phyloP scores from a whole-genome alignment of 2,329 filamentous ascomycete species.

The Zymoseptoria pseudotritici region DNA sequence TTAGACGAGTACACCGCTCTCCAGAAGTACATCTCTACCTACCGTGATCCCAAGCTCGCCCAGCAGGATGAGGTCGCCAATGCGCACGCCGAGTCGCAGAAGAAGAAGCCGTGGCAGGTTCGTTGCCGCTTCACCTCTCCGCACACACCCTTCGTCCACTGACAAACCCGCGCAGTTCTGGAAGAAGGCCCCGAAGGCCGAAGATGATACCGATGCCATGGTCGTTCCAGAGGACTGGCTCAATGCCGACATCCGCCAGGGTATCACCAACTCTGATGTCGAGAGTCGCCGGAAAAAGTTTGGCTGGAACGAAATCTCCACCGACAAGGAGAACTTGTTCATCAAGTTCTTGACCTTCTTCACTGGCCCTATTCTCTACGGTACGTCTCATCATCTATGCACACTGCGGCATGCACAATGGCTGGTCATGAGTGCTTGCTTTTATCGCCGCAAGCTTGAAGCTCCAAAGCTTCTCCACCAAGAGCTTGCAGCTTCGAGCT shows the following conservation, averaged over 20 bases:
- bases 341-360: slow-evolving; percentile 70
- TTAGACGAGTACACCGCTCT: slow-evolving; percentile 59
- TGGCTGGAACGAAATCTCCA: slow-evolving; percentile 64
- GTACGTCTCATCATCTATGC: slow-evolving; percentile 40
- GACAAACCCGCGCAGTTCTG: slow-evolving; percentile 41
- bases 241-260: slow-evolving; percentile 58
- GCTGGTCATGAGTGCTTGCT: slow-evolving; percentile 6
- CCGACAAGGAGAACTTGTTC: slow-evolving; percentile 70
- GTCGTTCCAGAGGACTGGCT: slow-evolving; percentile 60
- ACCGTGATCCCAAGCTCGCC: slow-evolving; percentile 51
- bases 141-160: slow-evolving; percentile 4
- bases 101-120: slow-evolving; percentile 48
- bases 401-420: slow-evolving; percentile 18
- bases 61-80: slow-evolving; percentile 35
- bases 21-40: slow-evolving; percentile 61
- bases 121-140: slow-evolving; percentile 5
- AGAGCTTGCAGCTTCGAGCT: slow-evolving; percentile 18
- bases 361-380: slow-evolving; percentile 68
- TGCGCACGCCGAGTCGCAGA: slow-evolving; percentile 36
- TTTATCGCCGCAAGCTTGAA: slow-evolving; percentile 13
- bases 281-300: slow-evolving; percentile 57
- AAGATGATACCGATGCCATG: slow-evolving; percentile 29
- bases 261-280: slow-evolving; percentile 53
- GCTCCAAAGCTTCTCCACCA: slow-evolving; percentile 9
- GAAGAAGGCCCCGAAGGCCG: slow-evolving; percentile 33